Conservation (phyloP, 495 filamentous ascomycete genomes). For the Lasiosphaeriaceae sp. region DNA sequence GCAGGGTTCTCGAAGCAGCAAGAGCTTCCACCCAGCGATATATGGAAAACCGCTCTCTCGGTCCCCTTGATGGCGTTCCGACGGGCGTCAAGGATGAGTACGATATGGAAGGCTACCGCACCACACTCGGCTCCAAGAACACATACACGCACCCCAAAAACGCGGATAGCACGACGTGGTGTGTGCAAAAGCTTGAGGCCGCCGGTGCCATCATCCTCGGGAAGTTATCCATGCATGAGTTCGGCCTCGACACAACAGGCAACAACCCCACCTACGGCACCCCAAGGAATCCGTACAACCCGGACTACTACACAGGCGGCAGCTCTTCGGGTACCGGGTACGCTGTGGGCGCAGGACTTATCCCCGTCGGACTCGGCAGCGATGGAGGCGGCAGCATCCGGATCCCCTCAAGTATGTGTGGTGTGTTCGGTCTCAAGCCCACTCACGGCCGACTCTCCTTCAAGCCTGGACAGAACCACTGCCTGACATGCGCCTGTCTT, state of each 20-base stretch:
- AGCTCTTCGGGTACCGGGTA: slow-evolving; percentile 80
- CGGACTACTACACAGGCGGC: slow-evolving; percentile 73
- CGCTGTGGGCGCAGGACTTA: slow-evolving; percentile 64
- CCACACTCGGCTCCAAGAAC: slow-evolving; percentile 54
- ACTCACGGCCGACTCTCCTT: slow-evolving; percentile 67
- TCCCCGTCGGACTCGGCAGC: slow-evolving; percentile 75
- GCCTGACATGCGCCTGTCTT: slow-evolving; percentile 56
- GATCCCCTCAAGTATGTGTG: slow-evolving; percentile 73
- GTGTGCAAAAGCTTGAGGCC: slow-evolving; percentile 65
- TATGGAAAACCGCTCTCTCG: slow-evolving; percentile 54
- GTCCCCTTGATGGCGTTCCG: slow-evolving; percentile 74
- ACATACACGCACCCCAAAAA: slow-evolving; percentile 44
- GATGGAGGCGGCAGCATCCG: slow-evolving; percentile 83
- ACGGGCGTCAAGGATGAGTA: slow-evolving; percentile 51
- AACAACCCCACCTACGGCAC: slow-evolving; percentile 80
- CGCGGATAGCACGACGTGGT: slow-evolving; percentile 54
- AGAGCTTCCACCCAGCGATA: slow-evolving; percentile 63
- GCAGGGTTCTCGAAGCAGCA: slow-evolving; percentile 61
- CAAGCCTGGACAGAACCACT: slow-evolving; percentile 56
- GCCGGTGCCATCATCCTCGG: slow-evolving; percentile 73
- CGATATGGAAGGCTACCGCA: slow-evolving; percentile 67
- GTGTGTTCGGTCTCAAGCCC: slow-evolving; percentile 79
- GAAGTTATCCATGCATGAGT: slow-evolving; percentile 82
- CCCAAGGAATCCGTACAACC: slow-evolving; percentile 72
- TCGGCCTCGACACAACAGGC: slow-evolving; percentile 75